Base-by-base conservation (phyloP, 2,329 filamentous ascomycete species). In the Colletotrichum plurivorum region DNA sequence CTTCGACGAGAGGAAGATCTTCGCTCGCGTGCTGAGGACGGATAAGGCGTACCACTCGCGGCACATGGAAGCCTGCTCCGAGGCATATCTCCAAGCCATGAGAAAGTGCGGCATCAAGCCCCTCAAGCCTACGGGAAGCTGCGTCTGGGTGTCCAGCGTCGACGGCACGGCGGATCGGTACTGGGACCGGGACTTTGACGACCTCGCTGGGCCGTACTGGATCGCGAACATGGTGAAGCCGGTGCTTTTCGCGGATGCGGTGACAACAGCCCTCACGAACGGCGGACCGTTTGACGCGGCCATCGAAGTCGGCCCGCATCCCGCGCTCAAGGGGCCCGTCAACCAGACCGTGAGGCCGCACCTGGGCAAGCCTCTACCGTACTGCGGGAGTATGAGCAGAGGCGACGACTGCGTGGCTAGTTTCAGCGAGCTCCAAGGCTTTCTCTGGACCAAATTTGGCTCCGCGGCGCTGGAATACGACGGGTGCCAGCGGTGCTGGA, bases 11-110 rank as follows among this genome's bases (percentile, higher is more conserved):
- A 18, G 53, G 18, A 49, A 45, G 25, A 56, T 73, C 25, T 73
- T 67, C 18, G 55, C 60, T 18, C 52, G 49, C 9, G 70, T 71
- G 75, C 66, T 74, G 2, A 20, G 45, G n/a, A 63, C 67, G 0
- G 71, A 70, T 16, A 63, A 60, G 16, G 73, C 71, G 1, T 74
- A 74, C 36, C 73, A 74, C 57, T 74, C 73, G 2, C 36, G 45
- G 5, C 68, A 68, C 25, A 71, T 73, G 78, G 15, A 67, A 8
- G 39, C 43, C 0, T 65, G 76, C 7, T 72, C 75, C 0, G 66
- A 71, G 0, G 69, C 71, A 4, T 80, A 80, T 49, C 52, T 62
- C 3, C 3, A 27, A 10, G 43, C 60, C 8, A 27, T 69, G 25
- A 5, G 15, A 0, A 16, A 8, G 2, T 57, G 53, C 3, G 22